phyloP scores from a whole-genome alignment of 441 rosid genomes.

The Gossypium armourianum region DNA sequence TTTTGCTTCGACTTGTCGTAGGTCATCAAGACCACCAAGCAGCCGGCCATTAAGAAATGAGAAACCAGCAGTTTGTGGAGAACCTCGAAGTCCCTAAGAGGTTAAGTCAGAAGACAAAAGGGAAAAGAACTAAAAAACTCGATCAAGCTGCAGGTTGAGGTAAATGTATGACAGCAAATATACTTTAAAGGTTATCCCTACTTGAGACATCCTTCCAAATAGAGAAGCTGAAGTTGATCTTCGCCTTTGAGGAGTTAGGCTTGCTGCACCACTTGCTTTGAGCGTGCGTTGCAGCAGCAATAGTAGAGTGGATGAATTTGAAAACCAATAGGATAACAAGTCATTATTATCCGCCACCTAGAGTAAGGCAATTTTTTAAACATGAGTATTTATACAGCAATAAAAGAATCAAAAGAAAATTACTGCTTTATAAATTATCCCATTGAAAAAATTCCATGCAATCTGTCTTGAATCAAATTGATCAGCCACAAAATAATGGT shows the following conservation, averaged over 20 bases:
- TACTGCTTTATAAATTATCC: background rate
- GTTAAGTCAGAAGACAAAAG: conserved; percentile 15
- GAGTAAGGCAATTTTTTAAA: conserved; percentile 14
- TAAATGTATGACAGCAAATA: background rate
- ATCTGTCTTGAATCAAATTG: background rate
- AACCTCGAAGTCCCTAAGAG: conserved; percentile 61
- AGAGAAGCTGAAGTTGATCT: conserved; percentile 86
- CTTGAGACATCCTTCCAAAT: conserved; percentile 97
- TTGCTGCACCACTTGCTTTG: conserved; percentile 96
- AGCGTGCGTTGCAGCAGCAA: conserved; percentile 93
- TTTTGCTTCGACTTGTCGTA: conserved; percentile 95
- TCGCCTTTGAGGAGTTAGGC: conserved; percentile 88
- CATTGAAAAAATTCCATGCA: background rate
- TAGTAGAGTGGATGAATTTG: conserved; percentile 79
- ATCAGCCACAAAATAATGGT: background rate
- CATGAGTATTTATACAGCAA: background rate
- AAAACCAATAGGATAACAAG: conserved; percentile 83
- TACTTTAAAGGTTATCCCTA: conserved; percentile 28
- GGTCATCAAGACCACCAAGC: conserved; percentile 68
- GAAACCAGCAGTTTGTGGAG: conserved; percentile 92
- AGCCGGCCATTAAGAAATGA: conserved; percentile 73
- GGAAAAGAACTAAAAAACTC: background rate
- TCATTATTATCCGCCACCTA: conserved; percentile 86
- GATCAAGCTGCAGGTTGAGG: background rate
- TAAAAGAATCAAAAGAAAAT: conserved; percentile 1